Evolutionary conservation across 352 stramenopile species (phyloP).

Genomic region (Phytophthora constricta): DNA sequence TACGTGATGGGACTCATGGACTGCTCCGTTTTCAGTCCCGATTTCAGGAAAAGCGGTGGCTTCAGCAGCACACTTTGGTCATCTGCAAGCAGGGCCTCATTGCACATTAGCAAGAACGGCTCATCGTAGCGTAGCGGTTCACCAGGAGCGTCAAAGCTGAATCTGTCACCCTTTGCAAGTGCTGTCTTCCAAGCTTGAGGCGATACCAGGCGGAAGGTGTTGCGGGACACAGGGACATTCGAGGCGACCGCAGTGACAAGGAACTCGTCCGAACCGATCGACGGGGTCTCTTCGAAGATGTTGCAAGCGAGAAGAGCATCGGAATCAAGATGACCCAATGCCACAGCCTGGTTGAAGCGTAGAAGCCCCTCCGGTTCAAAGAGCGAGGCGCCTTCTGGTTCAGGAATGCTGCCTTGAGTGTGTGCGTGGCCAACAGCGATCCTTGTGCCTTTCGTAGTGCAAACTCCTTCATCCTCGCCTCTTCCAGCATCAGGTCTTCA

Average conservation of each 20-base stretch:
- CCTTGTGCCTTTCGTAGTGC: constrained; percentile 81
- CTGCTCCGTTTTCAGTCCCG: constrained; percentile 77
- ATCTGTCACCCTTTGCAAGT: constrained; percentile 32
- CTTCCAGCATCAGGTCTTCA: constrained; percentile 89
- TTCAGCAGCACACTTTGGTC: constrained; percentile 75
- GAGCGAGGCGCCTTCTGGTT: constrained; percentile 69
- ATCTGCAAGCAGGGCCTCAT: constrained; percentile 80
- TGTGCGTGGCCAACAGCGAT: constrained; percentile 80
- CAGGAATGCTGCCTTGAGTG: constrained; percentile 79
- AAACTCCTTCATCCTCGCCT: constrained; percentile 88
- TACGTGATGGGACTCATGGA: constrained; percentile 90
- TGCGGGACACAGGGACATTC: constrained; percentile 46
- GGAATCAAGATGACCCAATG: constrained; percentile 59
- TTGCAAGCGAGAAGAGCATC: constrained; percentile 67
- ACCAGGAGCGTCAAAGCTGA: constrained; percentile 27
- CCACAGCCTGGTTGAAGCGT: constrained; percentile 65
- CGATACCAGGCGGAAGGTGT: constrained; percentile 76
- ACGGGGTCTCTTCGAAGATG: constrained; percentile 85
- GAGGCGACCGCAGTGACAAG: constrained; percentile 45
- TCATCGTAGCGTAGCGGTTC: constrained; percentile 76
- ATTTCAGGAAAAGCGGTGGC: constrained; percentile 84
- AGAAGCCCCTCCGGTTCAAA: constrained; percentile 46
- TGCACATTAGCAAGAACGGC: constrained; percentile 82
- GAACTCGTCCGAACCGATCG: constrained; percentile 81
- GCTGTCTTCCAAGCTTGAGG: constrained; percentile 46